These are phyloP conservation scores for Pestalotiopsis sp. DNA, from an alignment of 2,329 filamentous ascomycete species.

Conservation along the genomic window DNA sequence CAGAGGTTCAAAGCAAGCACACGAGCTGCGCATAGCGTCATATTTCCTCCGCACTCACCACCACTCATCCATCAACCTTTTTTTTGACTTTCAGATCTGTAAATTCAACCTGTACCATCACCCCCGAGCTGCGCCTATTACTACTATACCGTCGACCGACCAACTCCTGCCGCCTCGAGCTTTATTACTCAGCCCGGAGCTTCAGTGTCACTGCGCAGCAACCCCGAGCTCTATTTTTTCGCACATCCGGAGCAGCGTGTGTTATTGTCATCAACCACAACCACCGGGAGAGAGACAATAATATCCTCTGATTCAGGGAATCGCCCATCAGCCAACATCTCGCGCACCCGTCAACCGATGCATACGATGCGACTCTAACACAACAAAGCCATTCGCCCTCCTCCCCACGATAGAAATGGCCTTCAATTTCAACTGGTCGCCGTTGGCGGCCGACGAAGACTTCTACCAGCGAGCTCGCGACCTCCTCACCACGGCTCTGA, in stretches of 20 bases:
- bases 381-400: constrained; percentile 35
- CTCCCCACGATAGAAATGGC: constrained; percentile 68
- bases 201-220: background rate
- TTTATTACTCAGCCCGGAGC: background rate
- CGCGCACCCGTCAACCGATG: background rate
- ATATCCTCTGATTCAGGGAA: background rate
- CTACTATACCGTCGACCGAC: background rate
- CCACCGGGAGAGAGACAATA: background rate
- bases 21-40: constrained; percentile 8
- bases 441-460: constrained; percentile 89
- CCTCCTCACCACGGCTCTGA: constrained; percentile 90
- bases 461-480: constrained; percentile 91
- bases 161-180: background rate
- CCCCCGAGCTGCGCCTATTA: background rate
- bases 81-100: background rate
- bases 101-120: background rate
- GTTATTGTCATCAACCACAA: background rate
- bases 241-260: background rate
- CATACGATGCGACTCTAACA: constrained; percentile 29
- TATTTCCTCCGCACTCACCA: constrained; percentile 6
- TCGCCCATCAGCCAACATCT: background rate
- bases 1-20: constrained; percentile 4
- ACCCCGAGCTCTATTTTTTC: background rate
- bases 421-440: constrained; percentile 99
- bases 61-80: background rate